These are phyloP conservation scores for Aegilops bicornis DNA, from an alignment of 176 grass and related monocot genomes.

Conservation along the genomic window DNA sequence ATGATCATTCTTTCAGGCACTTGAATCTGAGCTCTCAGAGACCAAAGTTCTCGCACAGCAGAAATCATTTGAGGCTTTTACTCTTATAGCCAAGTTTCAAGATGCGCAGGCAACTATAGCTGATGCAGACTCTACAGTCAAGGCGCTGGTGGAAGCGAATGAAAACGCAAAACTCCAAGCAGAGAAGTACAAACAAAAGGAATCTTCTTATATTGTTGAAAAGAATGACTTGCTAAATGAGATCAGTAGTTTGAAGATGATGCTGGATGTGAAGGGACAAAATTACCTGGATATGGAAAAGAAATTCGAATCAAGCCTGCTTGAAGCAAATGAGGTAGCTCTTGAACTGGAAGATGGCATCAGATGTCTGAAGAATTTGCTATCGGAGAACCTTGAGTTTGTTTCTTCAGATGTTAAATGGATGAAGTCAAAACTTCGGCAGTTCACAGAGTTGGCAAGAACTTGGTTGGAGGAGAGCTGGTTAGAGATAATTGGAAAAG, in stretches of 20 bases:
- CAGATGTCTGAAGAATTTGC: constrained; percentile 45
- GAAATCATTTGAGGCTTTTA: constrained; percentile 76
- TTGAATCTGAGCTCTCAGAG: constrained; percentile 64
- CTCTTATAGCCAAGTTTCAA: constrained; percentile 69
- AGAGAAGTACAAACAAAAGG: constrained; percentile 50
- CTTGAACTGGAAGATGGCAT: constrained; percentile 66
- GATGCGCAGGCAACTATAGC: constrained; percentile 78
- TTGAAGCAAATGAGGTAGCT: constrained; percentile 56
- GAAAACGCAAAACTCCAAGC: constrained; percentile 60
- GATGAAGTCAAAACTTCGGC: constrained; percentile 60
- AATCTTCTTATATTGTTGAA: constrained; percentile 52
- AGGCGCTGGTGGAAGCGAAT: constrained; percentile 71
- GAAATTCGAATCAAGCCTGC: constrained; percentile 47
- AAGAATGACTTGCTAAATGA: constrained; percentile 47
- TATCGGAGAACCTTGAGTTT: constrained; percentile 60
- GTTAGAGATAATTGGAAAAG: constrained; percentile 91
- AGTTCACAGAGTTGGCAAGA: constrained; percentile 47
- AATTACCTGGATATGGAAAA: constrained; percentile 52
- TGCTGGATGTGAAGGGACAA: constrained; percentile 55
- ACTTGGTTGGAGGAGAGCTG: constrained; percentile 81
- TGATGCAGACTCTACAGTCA: constrained; percentile 73
- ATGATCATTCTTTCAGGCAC: constrained; percentile 48
- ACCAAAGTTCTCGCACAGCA: constrained; percentile 57
- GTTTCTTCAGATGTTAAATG: constrained; percentile 70
- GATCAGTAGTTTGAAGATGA: constrained; percentile 51